A percentile compares a stretch with the other conserved stretches of the same genome.
Evolutionary conservation across 177 flowering plant species (phyloP).

Genomic region (Vitis hybrid): DNA sequence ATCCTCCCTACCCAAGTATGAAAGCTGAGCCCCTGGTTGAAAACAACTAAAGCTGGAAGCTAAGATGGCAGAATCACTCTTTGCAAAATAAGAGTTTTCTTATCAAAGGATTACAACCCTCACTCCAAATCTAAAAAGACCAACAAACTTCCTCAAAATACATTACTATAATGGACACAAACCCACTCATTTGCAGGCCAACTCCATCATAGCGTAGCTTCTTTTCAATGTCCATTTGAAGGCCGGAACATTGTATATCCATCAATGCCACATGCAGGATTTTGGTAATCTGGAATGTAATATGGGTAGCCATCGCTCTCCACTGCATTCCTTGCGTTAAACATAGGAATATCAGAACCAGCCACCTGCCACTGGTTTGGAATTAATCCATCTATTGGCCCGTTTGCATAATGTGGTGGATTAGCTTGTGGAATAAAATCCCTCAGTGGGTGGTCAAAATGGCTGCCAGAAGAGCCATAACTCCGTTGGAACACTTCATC

Average conservation of each 20-base stretch:
- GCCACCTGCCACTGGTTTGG: constrained; percentile 61
- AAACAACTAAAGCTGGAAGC: constrained; percentile 13
- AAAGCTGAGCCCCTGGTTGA: constrained; percentile 11
- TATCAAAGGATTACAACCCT: constrained; percentile 36
- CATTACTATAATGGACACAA: constrained; percentile 30
- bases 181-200: constrained; percentile 16
- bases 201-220: background rate
- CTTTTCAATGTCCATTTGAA: constrained; percentile 54
- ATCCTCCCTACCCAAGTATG: background rate
- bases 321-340: constrained; percentile 29
- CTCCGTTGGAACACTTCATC: constrained; percentile 46
- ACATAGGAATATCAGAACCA: constrained; percentile 44
- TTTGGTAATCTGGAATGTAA: constrained; percentile 45
- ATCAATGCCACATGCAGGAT: constrained; percentile 44
- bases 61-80: constrained; percentile 32
- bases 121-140: constrained; percentile 41
- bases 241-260: constrained; percentile 69
- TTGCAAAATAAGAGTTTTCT: constrained; percentile 32
- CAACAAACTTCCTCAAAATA: constrained; percentile 27
- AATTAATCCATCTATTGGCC: constrained; percentile 58
- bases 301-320: constrained; percentile 52
- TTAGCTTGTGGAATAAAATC: constrained; percentile 47
- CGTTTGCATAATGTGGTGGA: constrained; percentile 40
- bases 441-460: constrained; percentile 39
- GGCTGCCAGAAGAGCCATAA: constrained; percentile 36